Conservation (phyloP, 768 basidiomycete genomes). For the Lepiota brunneoincarnata region DNA sequence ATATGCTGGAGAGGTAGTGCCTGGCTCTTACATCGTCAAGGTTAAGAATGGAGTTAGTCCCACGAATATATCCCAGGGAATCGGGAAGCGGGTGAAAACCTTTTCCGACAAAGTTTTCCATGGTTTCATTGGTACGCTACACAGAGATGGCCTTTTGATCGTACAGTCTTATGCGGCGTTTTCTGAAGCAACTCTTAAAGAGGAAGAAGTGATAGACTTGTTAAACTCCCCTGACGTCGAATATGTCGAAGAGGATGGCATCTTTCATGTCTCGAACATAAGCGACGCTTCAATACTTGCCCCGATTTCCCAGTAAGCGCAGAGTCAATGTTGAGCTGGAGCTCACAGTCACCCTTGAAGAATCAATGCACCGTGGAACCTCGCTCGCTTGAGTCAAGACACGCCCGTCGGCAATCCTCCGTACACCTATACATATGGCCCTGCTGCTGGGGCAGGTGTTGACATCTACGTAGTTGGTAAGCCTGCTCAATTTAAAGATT, state of each 20-base stretch:
- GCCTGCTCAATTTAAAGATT: not conserved
- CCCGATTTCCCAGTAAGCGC: not conserved
- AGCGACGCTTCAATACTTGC: not conserved
- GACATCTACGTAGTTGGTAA: slow-evolving; percentile 19
- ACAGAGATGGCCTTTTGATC: not conserved
- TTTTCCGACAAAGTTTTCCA: not conserved
- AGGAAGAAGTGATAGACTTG: not conserved
- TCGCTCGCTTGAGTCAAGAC: slow-evolving; percentile 17
- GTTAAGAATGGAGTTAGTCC: slow-evolving; percentile 11
- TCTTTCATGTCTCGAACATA: not conserved
- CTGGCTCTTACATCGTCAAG: slow-evolving; percentile 16
- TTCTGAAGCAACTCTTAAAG: not conserved
- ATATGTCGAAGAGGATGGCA: slow-evolving; percentile 1
- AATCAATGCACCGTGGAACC: slow-evolving; percentile 18
- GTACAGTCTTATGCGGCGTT: too few species aligned
- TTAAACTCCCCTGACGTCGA: not conserved
- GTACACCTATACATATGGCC: slow-evolving; percentile 19
- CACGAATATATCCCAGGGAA: not conserved
- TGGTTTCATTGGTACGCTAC: not conserved
- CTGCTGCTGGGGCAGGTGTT: slow-evolving; percentile 9
- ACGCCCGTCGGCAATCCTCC: slow-evolving; percentile 9
- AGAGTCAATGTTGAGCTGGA: not conserved
- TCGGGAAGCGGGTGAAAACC: not conserved
- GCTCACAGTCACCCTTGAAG: not conserved
- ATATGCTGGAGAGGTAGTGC: not conserved